Evolutionary conservation across 2,329 filamentous ascomycete genomes (phyloP), one percentile per base, ranked within the genome.

Genomic region (Talaromyces funiculosus): DNA sequence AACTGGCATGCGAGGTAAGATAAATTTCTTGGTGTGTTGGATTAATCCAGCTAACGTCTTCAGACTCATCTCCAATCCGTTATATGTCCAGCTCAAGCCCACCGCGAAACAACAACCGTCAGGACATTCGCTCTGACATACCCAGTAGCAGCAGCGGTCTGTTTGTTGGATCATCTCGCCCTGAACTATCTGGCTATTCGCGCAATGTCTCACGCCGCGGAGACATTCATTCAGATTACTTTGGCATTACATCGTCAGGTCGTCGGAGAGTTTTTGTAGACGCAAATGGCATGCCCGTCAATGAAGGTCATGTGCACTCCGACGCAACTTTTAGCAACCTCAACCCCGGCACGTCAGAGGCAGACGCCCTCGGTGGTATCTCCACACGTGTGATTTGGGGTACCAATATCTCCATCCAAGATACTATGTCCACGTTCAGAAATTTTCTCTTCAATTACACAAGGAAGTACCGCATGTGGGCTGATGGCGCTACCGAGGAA

Each of bases 381-480:
- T 90, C 90, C 40, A 88, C 88, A 60, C 86, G 89, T 66, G 85
- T 95, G 61, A 93, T 99, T 65, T 99, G 94, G 94, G 94, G 94
- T 73, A 99, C 94, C 45, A 97, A 96, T 40, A 90, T 99, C 54
- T 96, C 93, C 4, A 89, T 99, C 57, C 86, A 90, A 62, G 92
- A 97, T 72, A 92, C 91, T 0, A 90, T 95, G 74, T 85, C 86
- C 56, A 82, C 87, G 0, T 96, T 97, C 80, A 93, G 94, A 71
- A 92, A 94, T 65, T 99, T 99, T 70, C 80, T 99, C 29, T 86
- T 87, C 71, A 95, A 96, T 72, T 99, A 94, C 68, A 90, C 92
- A 62, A 87, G 86, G 67, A 97, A 97, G 75, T 97, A 99, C 71
- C 90, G 94, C 64, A 85, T 97, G 84, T 94, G 93, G 78, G 85